Evolutionary conservation across 495 filamentous ascomycete species (phyloP).

Genomic region (Margaritispora aquatica): DNA sequence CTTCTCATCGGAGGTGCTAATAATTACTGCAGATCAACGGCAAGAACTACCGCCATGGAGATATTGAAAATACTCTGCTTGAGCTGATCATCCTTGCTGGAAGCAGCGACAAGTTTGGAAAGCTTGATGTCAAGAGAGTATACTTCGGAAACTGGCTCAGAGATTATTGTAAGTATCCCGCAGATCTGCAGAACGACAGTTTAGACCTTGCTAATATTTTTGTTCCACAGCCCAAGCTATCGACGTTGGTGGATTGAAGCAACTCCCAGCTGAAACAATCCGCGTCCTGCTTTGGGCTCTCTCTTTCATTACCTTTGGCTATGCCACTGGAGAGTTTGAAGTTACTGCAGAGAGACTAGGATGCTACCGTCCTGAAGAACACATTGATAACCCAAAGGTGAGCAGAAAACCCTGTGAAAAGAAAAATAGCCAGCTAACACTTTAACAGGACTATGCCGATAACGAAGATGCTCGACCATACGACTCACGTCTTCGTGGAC

Average conservation of each 20-base stretch:
- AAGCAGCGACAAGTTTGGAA: slow-evolving; percentile 76
- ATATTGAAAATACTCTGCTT: slow-evolving; percentile 85
- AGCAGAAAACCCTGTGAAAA: neutral
- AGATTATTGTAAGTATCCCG: slow-evolving; percentile 47
- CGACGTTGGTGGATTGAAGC: slow-evolving; percentile 82
- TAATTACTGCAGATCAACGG: neutral
- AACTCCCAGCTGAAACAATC: slow-evolving; percentile 80
- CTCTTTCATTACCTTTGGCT: slow-evolving; percentile 86
- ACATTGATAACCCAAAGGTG: slow-evolving; percentile 46
- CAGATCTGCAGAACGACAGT: neutral
- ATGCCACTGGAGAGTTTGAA: slow-evolving; percentile 92
- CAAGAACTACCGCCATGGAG: slow-evolving; percentile 64
- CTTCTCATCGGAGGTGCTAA: neutral
- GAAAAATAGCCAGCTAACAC: neutral
- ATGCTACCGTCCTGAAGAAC: slow-evolving; percentile 89
- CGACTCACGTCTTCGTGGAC: slow-evolving; percentile 69
- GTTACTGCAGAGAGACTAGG: slow-evolving; percentile 87
- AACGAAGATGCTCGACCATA: slow-evolving; percentile 76
- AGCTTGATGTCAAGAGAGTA: slow-evolving; percentile 78
- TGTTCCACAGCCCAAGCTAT: slow-evolving; percentile 49
- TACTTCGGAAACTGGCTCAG: slow-evolving; percentile 90
- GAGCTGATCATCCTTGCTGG: slow-evolving; percentile 62
- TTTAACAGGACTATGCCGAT: slow-evolving; percentile 9
- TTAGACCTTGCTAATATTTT: neutral
- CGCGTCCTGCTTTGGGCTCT: slow-evolving; percentile 83